Base-by-base conservation (phyloP, 2,329 filamentous ascomycete species). In the Trichoderma brevicompactum region DNA sequence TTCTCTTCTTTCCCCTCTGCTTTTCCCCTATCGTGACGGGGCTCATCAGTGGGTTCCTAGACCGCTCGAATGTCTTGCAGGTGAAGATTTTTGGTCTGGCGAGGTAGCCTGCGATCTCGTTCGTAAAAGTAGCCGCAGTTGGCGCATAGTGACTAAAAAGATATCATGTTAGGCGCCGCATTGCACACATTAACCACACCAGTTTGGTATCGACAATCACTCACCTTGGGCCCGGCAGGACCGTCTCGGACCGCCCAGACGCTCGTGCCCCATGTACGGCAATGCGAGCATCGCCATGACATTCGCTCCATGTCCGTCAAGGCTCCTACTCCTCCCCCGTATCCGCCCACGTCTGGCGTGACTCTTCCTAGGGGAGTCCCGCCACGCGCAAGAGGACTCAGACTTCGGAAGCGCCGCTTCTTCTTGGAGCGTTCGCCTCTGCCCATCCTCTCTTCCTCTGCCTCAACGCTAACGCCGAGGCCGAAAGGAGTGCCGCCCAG, bases 201-300 rank as follows among this genome's bases (percentile, higher is more conserved):
- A 43, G 55, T 3, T 44, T 46, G 58, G 41, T 9, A 38, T 36
- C 2, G 23, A 52, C 1, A n/a, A 3, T 43, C n/a, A 15, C 91
- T 84, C 81, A 95, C 92, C 78, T 92, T 90, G 69, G 91, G 86
- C 63, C 94, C 94, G 63, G 86, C 83, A 13, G 95, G 95, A 28
- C 95, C 95, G 78, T 98, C 94, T 72, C 95, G 85, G 3, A 98
- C 94, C 55, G 92, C 94, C 95, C 95, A 99, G 8, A 97, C 92
- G 34, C 92, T 91, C 55, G 89, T 89, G 15, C 94, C 95, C 88
- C 91, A 94, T 40, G 97, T 88, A 67, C 85, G 84, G 77, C 95
- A 99, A 77, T 98, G 94, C 50, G 83, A 82, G 79, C 95, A 99
- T 68, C 92, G 87, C 95, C 95, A 99, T 49, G 84, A 88, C 69